Conservation (phyloP, 345 rosid species). For the Moricandia arvensis region DNA sequence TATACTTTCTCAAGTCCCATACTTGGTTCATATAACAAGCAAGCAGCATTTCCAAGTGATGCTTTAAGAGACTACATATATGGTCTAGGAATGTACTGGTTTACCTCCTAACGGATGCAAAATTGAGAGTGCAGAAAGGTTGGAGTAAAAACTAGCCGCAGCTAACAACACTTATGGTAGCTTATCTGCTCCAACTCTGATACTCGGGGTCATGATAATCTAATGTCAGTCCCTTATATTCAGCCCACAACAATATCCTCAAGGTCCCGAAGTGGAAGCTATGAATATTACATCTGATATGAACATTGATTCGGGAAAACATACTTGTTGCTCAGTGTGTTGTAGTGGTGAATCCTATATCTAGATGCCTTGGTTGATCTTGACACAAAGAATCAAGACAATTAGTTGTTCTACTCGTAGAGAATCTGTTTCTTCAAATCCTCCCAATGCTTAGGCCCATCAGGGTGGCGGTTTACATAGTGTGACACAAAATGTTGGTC, state of each 20-base stretch:
- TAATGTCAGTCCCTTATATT: not conserved
- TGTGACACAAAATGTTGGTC: slow-evolving; percentile 39
- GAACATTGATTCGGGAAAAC: not conserved
- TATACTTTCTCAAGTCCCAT: not conserved
- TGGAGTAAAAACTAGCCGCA: not conserved
- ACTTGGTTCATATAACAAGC: not conserved
- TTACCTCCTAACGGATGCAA: slow-evolving; percentile 11
- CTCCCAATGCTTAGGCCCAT: slow-evolving; percentile 61
- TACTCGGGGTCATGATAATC: not conserved
- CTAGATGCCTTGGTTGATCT: not conserved
- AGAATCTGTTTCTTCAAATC: slow-evolving; percentile 46
- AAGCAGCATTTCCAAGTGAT: not conserved
- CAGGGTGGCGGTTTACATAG: slow-evolving; percentile 52
- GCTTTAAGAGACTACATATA: not conserved
- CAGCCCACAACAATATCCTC: not conserved
- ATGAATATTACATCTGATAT: not conserved
- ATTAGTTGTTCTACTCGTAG: not conserved
- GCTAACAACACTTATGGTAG: not conserved
- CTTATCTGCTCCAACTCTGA: slow-evolving; percentile 9
- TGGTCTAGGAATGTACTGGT: not conserved
- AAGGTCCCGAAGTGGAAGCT: not conserved
- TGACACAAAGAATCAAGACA: not conserved
- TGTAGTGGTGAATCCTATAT: not conserved
- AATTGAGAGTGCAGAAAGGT: not conserved
- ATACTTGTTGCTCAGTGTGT: not conserved